These are phyloP conservation scores for Raddia distichophylla DNA, from an alignment of 176 grass and related monocot species.

Conservation along the genomic window DNA sequence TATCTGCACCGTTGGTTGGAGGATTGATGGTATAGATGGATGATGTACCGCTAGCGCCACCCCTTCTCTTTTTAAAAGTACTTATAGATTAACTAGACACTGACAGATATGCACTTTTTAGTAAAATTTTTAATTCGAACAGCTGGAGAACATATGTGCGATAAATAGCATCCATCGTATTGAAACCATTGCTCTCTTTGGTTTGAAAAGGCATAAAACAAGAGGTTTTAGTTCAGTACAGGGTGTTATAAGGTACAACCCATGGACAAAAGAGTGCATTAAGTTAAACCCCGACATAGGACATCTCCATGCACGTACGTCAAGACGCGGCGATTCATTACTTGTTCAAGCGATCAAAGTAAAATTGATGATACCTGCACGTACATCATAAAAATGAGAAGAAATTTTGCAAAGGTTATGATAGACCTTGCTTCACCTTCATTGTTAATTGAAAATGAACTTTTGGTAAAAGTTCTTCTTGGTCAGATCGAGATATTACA, in stretches of 20 bases:
- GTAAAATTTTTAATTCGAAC: conserved; percentile 1
- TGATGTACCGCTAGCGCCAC: too few species aligned
- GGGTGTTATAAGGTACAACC: neutral
- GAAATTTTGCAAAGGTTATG: neutral
- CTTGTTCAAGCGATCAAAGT: conserved; percentile 47
- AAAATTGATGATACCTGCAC: conserved; percentile 49
- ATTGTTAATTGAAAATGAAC: too few species aligned
- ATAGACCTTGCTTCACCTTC: neutral
- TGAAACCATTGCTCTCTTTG: conserved; percentile 9
- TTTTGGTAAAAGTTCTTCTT: too few species aligned
- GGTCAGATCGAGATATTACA: too few species aligned
- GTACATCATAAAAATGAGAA: neutral
- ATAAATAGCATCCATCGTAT: neutral
- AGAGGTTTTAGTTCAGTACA: conserved; percentile 21
- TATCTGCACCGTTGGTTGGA: too few species aligned
- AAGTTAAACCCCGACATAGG: conserved; percentile 14
- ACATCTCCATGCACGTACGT: neutral
- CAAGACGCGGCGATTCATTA: conserved; percentile 23
- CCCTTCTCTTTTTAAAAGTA: too few species aligned
- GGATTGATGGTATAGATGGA: too few species aligned
- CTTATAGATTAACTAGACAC: neutral
- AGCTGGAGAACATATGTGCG: neutral
- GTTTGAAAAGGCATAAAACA: conserved; percentile 26
- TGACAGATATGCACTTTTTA: neutral
- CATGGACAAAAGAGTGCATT: neutral